Evolutionary conservation across 345 rosid genomes (phyloP), one percentile per base, ranked within the genome.

Genomic region (Laguncularia racemosa): DNA sequence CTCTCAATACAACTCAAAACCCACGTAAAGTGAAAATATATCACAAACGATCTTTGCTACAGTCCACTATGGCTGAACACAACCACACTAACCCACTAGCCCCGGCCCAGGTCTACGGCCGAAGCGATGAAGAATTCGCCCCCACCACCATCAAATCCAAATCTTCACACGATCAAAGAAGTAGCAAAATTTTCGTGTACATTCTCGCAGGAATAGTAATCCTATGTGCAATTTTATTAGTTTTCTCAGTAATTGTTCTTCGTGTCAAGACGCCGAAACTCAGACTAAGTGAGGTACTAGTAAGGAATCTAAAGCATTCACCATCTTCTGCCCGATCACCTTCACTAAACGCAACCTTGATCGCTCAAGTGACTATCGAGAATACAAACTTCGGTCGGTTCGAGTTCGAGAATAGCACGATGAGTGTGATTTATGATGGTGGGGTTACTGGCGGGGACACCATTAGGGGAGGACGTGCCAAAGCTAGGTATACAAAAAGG

Each of bases 331-430:
- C 66, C 0, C 16, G 79, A 0, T 17, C 19, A 3, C 68, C 84
- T 38, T 73, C 56, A 18, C 52, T 80, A 52, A 84, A 59, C 60
- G 73, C 61, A 20, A 73, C 83, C 13, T 57, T 84, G 9, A 63
- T 58, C 14, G 61, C 73, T 0, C 80, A 65, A 33, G 60, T 84
- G 19, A 53, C 71, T 20, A 57, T 84, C 3, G 28, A 74, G 55
- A 87, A 84, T 26, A 14, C 55, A 21, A 87, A 82, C 58, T 81
- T 80, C 43, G 86, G 84, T 5, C 45, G 15, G 19, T 84, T 78
- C 59, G 61, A 72, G 45, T 80, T 60, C 16, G 72, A 15, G 14
- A 71, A 73, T 16, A 33, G 64, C 4, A 56, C 57, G 9, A 60
- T 63, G 14, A 23, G 61, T 26, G 48, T 80, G 12, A 50, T 64